Conservation (phyloP, 1,139 yeast genomes). For the Candida sp. region DNA sequence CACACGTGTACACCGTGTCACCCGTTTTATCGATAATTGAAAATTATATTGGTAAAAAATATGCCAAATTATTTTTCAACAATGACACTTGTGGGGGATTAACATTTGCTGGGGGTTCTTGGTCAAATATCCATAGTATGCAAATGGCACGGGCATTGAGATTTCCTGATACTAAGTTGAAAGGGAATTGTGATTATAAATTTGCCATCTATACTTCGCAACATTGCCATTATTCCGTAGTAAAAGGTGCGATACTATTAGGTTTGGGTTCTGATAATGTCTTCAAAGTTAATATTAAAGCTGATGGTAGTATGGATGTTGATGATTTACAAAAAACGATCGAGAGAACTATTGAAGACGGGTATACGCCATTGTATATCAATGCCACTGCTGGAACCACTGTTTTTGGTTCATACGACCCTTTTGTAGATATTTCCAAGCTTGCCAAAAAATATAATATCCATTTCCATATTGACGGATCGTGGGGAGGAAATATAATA, state of each 20-base stretch:
- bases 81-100: conserved; percentile 68
- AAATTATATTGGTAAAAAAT: conserved; percentile 61
- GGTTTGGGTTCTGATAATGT: conserved; percentile 69
- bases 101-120: conserved; percentile 86
- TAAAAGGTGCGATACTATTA: conserved; percentile 73
- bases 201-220: conserved; percentile 71
- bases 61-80: conserved; percentile 61
- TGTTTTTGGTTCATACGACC: conserved; percentile 82
- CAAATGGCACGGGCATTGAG: conserved; percentile 70
- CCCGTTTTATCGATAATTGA: conserved; percentile 80
- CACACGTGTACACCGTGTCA: conserved; percentile 84
- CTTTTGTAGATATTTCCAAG: conserved; percentile 51
- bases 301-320: conserved; percentile 57
- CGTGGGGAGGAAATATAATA: conserved; percentile 88
- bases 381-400: conserved; percentile 91
- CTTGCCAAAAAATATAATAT: conserved; percentile 52
- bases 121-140: conserved; percentile 79
- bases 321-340: conserved; percentile 47
- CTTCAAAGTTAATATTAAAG: conserved; percentile 57
- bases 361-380: conserved; percentile 70
- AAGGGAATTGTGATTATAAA: conserved; percentile 52
- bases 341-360: conserved; percentile 38
- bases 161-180: conserved; percentile 66
- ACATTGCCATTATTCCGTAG: conserved; percentile 81
- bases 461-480: conserved; percentile 87